Percentiles rank a stretch among this genome's conserved stretches.
Conservation (phyloP, 192 early-diverging fungal species). For the Podila clonocystis region DNA sequence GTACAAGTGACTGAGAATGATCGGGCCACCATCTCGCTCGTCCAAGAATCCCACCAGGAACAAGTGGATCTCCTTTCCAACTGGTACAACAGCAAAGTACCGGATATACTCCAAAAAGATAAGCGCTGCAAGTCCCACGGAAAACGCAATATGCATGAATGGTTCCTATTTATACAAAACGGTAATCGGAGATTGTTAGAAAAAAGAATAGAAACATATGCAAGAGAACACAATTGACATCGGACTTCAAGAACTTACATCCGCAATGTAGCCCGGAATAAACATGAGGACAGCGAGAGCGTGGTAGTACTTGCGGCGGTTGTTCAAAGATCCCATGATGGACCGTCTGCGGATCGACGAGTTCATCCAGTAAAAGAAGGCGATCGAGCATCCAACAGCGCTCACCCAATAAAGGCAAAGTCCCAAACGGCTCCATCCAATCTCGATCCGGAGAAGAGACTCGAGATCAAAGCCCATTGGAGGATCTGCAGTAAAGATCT, state of each 20-base stretch:
- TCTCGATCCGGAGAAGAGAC: conserved; percentile 18
- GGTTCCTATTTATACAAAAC: conserved; percentile 54
- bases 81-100: conserved; percentile 74
- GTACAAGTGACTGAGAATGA: conserved; percentile 91
- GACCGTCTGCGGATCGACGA: conserved; percentile 33
- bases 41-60: conserved; percentile 90
- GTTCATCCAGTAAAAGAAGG: conserved; percentile 51
- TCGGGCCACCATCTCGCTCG: conserved; percentile 80
- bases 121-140: conserved; percentile 75
- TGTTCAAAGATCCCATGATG: conserved; percentile 65
- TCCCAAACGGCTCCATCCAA: conserved; percentile 46
- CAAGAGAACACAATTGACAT: background rate
- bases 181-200: conserved; percentile 1
- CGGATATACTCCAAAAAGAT: conserved; percentile 87
- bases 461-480: conserved; percentile 15
- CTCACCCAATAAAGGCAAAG: conserved; percentile 49
- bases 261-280: conserved; percentile 78
- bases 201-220: conserved; percentile 3
- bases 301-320: conserved; percentile 90
- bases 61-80: conserved; percentile 67
- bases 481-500: conserved; percentile 8
- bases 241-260: conserved; percentile 58
- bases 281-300: conserved; percentile 86
- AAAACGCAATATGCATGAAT: conserved; percentile 86
- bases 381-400: conserved; percentile 41